Conservation (phyloP, 2,329 filamentous ascomycete genomes). For the Metarhizium robertsii region DNA sequence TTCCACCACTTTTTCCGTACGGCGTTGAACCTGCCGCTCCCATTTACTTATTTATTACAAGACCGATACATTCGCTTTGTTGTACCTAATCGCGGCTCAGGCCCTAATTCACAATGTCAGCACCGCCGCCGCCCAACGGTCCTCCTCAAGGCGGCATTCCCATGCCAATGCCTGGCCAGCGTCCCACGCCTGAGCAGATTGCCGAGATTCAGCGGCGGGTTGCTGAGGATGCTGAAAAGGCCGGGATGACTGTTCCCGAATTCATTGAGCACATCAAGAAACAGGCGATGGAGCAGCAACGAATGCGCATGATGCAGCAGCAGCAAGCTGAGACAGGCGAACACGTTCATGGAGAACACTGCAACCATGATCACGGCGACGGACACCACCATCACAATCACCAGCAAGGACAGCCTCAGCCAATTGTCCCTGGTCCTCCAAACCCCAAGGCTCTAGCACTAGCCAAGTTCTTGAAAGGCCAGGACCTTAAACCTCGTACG, state of each 20-base stretch:
- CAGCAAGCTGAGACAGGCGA: conserved; percentile 19
- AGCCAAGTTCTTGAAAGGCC: conserved; percentile 74
- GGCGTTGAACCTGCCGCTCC: background rate
- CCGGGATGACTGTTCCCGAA: conserved; percentile 75
- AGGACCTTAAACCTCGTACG: conserved; percentile 81
- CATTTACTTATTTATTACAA: background rate
- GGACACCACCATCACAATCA: conserved; percentile 13
- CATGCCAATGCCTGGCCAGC: conserved; percentile 23
- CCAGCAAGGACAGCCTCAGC: conserved; percentile 46
- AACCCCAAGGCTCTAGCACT: conserved; percentile 84
- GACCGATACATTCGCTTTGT: background rate
- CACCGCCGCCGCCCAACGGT: conserved; percentile 14
- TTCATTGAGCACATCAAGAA: conserved; percentile 65
- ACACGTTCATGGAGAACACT: conserved; percentile 12
- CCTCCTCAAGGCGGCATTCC: conserved; percentile 15
- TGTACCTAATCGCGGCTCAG: conserved; percentile 7
- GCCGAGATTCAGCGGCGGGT: conserved; percentile 75
- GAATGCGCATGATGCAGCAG: conserved; percentile 37
- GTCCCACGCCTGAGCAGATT: conserved; percentile 76
- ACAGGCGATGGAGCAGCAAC: conserved; percentile 41
- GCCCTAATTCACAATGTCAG: conserved; percentile 15
- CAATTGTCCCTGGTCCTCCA: conserved; percentile 68
- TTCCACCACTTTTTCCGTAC: background rate
- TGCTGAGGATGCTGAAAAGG: conserved; percentile 71
- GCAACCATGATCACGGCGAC: conserved; percentile 20